These are phyloP conservation scores for Coemansia sp. DNA, from an alignment of 192 early-diverging fungal species.

Conservation along the genomic window DNA sequence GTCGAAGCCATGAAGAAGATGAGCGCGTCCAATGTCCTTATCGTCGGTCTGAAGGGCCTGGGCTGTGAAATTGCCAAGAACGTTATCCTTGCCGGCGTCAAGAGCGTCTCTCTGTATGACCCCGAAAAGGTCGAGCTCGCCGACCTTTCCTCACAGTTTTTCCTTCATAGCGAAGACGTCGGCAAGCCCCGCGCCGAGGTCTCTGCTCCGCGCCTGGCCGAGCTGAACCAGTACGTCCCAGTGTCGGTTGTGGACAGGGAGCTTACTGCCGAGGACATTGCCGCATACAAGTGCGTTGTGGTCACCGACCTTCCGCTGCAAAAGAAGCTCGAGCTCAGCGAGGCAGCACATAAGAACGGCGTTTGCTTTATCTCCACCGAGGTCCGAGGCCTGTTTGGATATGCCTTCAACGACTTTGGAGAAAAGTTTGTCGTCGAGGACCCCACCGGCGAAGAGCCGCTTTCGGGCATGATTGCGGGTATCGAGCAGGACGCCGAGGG, in stretches of 20 bases:
- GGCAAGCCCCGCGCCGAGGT: constrained; percentile 81
- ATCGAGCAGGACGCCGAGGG: constrained; percentile 73
- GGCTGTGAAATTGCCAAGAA: constrained; percentile 99
- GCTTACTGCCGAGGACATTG: constrained; percentile 64
- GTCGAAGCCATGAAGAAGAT: constrained; percentile 98
- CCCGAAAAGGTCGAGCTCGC: constrained; percentile 65
- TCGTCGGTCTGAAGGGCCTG: constrained; percentile 93
- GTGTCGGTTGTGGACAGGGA: constrained; percentile 78
- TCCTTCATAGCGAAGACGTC: constrained; percentile 76
- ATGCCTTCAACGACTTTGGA: constrained; percentile 96
- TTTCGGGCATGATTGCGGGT: constrained; percentile 89
- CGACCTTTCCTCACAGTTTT: constrained; percentile 92
- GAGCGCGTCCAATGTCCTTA: constrained; percentile 91
- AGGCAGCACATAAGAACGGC: constrained; percentile 64
- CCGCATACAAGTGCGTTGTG: constrained; percentile 76
- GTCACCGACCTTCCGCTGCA: constrained; percentile 75
- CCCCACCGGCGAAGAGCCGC: constrained; percentile 87
- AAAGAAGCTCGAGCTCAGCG: constrained; percentile 82
- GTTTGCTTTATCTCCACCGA: constrained; percentile 89
- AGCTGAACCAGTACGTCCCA: constrained; percentile 97
- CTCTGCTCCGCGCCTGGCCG: constrained; percentile 76
- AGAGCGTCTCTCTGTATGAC: constrained; percentile 96
- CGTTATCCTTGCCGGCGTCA: constrained; percentile 96
- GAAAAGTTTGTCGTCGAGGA: constrained; percentile 80
- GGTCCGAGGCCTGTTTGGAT: constrained; percentile 87